Conservation (phyloP, 116 monocot species). For the Dioscorea cayenensis region DNA sequence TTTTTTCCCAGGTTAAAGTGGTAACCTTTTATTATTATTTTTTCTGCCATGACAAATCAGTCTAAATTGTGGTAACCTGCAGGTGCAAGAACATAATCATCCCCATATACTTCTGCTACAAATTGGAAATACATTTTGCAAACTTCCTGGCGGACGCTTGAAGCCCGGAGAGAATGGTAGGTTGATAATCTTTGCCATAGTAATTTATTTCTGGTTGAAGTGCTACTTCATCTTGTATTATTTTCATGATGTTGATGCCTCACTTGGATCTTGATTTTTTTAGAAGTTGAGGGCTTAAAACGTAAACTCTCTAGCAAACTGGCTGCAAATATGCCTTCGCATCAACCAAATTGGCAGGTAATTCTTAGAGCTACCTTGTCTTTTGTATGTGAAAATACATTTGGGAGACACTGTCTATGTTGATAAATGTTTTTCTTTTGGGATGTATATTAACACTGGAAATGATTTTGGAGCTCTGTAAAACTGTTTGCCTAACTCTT, state of each 20-base stretch:
- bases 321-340: constrained; percentile 71
- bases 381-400: background rate
- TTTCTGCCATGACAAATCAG: background rate
- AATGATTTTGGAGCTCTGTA: background rate
- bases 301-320: constrained; percentile 89
- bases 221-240: too few relatives aligned
- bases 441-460: too few relatives aligned
- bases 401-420: background rate
- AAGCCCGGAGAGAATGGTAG: constrained; percentile 99
- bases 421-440: too few relatives aligned
- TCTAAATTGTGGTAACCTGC: background rate
- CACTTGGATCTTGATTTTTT: constrained; percentile 3
- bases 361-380: background rate
- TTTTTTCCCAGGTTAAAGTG: background rate
- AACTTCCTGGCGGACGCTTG: constrained; percentile 95
- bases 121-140: constrained; percentile 99
- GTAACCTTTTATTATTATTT: background rate
- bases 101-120: constrained; percentile 90
- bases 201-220: too few relatives aligned
- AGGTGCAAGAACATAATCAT: constrained; percentile 39
- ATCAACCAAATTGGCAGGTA: constrained; percentile 98
- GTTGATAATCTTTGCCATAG: background rate
- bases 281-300: constrained; percentile 94
- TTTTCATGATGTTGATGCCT: background rate
- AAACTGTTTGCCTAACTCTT: background rate